Evolutionary conservation across 257 asterid species (phyloP), one percentile per base, ranked within the genome.

Genomic region (Agastache rugosa): DNA sequence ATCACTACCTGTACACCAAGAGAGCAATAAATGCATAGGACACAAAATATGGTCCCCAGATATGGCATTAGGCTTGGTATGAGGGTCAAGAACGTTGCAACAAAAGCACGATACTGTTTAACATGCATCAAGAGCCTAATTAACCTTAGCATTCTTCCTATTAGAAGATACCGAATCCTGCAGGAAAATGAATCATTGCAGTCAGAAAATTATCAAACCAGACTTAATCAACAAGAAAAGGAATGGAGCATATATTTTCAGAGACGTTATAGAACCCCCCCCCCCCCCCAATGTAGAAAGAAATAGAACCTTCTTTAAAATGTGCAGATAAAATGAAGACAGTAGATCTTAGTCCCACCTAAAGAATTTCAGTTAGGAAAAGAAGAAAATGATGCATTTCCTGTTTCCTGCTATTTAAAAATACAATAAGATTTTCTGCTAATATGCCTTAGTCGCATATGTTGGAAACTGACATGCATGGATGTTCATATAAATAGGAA

Each of bases 141-240:
- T 85, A 95, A 79, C 55, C 99, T 85, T 53, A 95, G 69, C 99
- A 95, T 81, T 90, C 99, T 90, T 77, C 96, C 98, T 75, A 95
- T 89, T 45, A 95, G 95, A 82, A 95, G 99, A 81, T 95, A 95
- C 27, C 99, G 96, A 76, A 95, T 95, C 99, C 99, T 95, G 93
- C 53, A 80, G 65, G 50, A 25, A 63, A 41, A 73, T 67, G 55
- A 63, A 66, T 8, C 14, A 27, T 8, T 64, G 37, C 58, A 70
- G 54, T 73, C 54, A 44, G 70, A 55, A 9, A 73, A 48, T 51
- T 47, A 22, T 39, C 22, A 27, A 79, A 58, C 50, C 51, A 37
- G 27, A 27, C 58, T 71, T 67, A 47, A 66, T 31, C 37, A 62
- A 58, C 60, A 48, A 47, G 67, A 25, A 25, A 65, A 34, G 0